Base-by-base conservation (phyloP, 768 basidiomycete species). In the Psilocybe cyanescens region DNA sequence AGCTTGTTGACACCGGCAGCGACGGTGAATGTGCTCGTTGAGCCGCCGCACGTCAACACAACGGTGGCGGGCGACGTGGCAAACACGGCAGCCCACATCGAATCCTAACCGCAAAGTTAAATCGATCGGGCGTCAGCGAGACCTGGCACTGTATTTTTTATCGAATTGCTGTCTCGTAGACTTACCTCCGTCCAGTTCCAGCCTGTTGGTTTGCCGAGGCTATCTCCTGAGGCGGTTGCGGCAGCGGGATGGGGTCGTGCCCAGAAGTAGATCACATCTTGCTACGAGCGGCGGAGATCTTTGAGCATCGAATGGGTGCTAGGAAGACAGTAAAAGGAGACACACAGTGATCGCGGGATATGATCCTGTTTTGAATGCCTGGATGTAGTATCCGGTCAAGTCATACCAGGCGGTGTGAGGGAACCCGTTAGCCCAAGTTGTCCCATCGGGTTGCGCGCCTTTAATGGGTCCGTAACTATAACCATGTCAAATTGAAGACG, bases 51-150 rank as follows among this genome's bases (percentile, higher is more conserved):
- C 24, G 76, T 76, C 49, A 91, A 77, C 12, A 79, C 82, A 52
- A 91, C 85, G 12, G 77, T 79, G 50, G 81, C 81, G 14, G 81
- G 72, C 3, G 78, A 77, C 4, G 81, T 84, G 31, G 86, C 77
- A 68, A 89, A 83, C 1, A 86, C 88, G 17, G 84, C 83, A 0
- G 83, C 89, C 85, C 86, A 93, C 61, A 92, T 79, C 14, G 79
- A 81, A 68, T 89, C 86, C 77, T 86, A 37, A 6, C 31, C 4
- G 12, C 29, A 16, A 11, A 45, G 55, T 35, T 51, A 12, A 41
- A 46, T 30, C 17, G 19, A 48, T n/a, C 33, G 30, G 3, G 9
- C 30, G 19, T 54, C 41, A 49, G 51, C 8, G 24, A 24, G 41
- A 7, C 11, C 28, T 4, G 46, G 7, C 5, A 19, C 14, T 52